A percentile compares a stretch with the other conserved stretches of the same genome.
These are phyloP conservation scores for Dimargaris verticillata DNA, from an alignment of 192 early-diverging fungal species.

Conservation along the genomic window DNA sequence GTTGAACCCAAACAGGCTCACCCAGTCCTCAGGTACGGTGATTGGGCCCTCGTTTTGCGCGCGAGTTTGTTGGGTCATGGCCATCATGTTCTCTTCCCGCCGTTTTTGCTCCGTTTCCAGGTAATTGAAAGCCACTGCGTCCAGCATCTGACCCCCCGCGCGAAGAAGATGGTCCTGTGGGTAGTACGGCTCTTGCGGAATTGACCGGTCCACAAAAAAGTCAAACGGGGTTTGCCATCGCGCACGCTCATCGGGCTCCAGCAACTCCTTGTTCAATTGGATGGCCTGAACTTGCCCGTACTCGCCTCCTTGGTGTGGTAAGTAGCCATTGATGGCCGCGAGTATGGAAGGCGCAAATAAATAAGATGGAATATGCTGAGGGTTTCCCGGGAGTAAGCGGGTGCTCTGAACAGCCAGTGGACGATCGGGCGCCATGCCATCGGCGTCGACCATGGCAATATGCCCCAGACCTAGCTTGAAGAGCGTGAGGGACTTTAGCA, in stretches of 20 bases:
- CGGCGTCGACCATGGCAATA: background rate
- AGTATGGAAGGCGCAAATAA: background rate
- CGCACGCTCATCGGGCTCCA: background rate
- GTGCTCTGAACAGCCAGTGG: background rate
- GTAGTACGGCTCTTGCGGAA: background rate
- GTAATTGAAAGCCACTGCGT: background rate
- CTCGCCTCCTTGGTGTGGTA: background rate
- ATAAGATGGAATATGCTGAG: background rate
- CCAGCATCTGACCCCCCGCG: background rate
- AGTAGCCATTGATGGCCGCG: background rate
- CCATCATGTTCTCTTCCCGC: constrained; percentile 4
- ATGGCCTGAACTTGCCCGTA: background rate
- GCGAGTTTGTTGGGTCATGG: background rate
- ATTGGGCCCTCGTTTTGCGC: background rate
- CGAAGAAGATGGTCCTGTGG: background rate
- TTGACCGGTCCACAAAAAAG: background rate
- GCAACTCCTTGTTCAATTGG: background rate
- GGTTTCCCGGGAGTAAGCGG: constrained; percentile 1
- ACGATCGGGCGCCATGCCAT: background rate
- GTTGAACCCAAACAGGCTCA: background rate
- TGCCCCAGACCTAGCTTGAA: constrained; percentile 6
- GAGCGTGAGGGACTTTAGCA: constrained; percentile 1
- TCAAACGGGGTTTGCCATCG: constrained; percentile 1
- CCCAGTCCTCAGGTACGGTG: constrained; percentile 5
- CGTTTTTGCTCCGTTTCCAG: constrained; percentile 3